Percentiles rank a stretch among this genome's conserved stretches.
phyloP scores from a whole-genome alignment of 1,284 basidiomycete species.

The Moesziomyces antarcticus region DNA sequence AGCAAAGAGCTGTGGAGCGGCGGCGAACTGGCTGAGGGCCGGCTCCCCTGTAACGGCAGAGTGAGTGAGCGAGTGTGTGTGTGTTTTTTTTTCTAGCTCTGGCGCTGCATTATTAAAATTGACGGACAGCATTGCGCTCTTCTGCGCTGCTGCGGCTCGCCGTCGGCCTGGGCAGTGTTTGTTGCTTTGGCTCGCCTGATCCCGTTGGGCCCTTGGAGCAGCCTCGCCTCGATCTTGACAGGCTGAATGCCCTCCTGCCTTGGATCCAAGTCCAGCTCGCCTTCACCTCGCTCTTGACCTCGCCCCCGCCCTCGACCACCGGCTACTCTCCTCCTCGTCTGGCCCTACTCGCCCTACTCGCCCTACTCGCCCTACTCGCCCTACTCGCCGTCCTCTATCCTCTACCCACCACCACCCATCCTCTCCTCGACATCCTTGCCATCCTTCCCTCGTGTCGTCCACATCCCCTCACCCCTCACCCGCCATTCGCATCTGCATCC shows the following conservation, averaged over 20 bases:
- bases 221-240: not conserved
- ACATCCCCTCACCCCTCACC: not conserved
- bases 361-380: no score
- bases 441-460: not conserved
- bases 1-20: not conserved
- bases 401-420: constrained; percentile 7
- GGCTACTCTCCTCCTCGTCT: not conserved
- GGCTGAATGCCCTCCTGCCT: not conserved
- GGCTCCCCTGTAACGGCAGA: not conserved
- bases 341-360: not conserved
- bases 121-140: no score
- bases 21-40: not conserved
- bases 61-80: not conserved
- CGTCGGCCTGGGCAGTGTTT: no score
- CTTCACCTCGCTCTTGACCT: not conserved
- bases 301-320: not conserved
- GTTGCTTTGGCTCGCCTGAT: constrained; percentile 5
- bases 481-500: not conserved
- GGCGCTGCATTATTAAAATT: no score
- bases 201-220: constrained; percentile 7
- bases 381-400: constrained; percentile 3
- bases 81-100: not conserved
- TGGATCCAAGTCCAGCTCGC: not conserved
- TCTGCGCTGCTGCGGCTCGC: no score
- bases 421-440: constrained; percentile 3